phyloP scores from a whole-genome alignment of 2,329 filamentous ascomycete species.

The Ceratocystis papillata region DNA sequence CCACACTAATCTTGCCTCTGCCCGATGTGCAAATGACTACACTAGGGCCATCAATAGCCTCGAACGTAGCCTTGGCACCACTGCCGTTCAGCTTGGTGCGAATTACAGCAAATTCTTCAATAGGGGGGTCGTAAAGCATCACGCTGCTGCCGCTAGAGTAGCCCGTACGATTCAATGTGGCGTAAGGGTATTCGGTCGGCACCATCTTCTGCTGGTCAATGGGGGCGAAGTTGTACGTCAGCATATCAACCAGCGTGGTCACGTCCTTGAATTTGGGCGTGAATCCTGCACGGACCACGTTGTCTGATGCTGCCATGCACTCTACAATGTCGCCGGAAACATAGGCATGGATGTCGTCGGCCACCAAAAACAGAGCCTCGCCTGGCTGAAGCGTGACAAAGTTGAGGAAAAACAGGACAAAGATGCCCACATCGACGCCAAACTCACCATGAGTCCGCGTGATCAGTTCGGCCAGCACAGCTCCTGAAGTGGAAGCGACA shows the following conservation, averaged over 20 bases:
- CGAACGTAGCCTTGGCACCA: slow-evolving; percentile 77
- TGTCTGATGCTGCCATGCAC: slow-evolving; percentile 98
- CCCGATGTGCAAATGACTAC: slow-evolving; percentile 86
- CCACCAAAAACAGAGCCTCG: slow-evolving; percentile 90
- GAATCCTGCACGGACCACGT: slow-evolving; percentile 92
- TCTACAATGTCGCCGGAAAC: slow-evolving; percentile 90
- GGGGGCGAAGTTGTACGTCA: slow-evolving; percentile 91
- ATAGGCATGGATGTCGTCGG: slow-evolving; percentile 96
- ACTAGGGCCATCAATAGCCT: slow-evolving; percentile 75
- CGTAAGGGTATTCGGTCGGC: slow-evolving; percentile 76
- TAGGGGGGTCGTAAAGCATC: slow-evolving; percentile 83
- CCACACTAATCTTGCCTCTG: slow-evolving; percentile 72
- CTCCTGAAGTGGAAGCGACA: slow-evolving; percentile 54
- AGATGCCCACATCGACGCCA: slow-evolving; percentile 79
- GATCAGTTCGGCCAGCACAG: slow-evolving; percentile 66
- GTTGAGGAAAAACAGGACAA: slow-evolving; percentile 96
- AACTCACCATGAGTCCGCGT: slow-evolving; percentile 71
- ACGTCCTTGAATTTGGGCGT: slow-evolving; percentile 99
- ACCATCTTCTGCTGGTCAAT: slow-evolving; percentile 92
- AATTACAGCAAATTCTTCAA: slow-evolving; percentile 89
- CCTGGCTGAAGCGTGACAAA: slow-evolving; percentile 78
- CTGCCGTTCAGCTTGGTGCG: slow-evolving; percentile 60
- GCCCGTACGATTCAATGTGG: slow-evolving; percentile 65
- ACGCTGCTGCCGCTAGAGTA: slow-evolving; percentile 67
- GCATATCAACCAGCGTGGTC: slow-evolving; percentile 71